A percentile compares a stretch with the other conserved stretches of the same genome.
phyloP scores from a whole-genome alignment of 2,329 filamentous ascomycete genomes.

The Aureobasidium sp. region DNA sequence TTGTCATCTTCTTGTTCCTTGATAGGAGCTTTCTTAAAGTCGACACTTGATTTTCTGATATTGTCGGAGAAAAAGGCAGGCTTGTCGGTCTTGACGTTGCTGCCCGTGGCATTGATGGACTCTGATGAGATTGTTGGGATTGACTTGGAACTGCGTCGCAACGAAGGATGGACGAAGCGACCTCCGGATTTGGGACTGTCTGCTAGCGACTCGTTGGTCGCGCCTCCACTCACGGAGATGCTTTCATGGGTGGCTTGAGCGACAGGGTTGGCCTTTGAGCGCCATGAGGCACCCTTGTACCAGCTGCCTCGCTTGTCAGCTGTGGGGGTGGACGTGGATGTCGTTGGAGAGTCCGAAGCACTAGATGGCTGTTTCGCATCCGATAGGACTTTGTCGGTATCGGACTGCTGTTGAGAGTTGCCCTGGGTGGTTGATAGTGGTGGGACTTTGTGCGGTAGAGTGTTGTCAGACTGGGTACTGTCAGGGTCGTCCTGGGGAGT shows the following conservation, averaged over 20 bases:
- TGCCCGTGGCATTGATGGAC: conserved; percentile 36
- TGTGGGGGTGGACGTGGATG: not conserved
- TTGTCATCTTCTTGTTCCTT: not conserved
- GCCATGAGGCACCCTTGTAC: conserved; percentile 35
- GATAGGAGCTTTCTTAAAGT: not conserved
- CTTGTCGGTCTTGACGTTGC: conserved; percentile 22
- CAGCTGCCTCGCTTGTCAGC: conserved; percentile 33
- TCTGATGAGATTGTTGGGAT: conserved; percentile 36
- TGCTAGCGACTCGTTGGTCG: conserved; percentile 32
- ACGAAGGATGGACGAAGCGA: conserved; percentile 16
- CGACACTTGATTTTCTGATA: conserved; percentile 11
- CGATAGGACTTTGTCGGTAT: not conserved
- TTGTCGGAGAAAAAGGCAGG: conserved; percentile 14
- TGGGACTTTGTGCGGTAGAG: not conserved
- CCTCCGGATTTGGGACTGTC: conserved; percentile 21
- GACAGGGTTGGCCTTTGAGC: conserved; percentile 38
- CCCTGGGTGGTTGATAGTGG: not conserved
- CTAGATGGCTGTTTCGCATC: not conserved
- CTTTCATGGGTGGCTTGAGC: conserved; percentile 40
- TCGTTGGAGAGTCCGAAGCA: not conserved
- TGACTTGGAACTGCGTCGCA: conserved; percentile 32
- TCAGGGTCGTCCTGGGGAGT: not conserved
- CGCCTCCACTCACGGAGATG: conserved; percentile 36
- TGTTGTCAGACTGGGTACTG: conserved; percentile 4
- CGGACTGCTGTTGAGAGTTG: not conserved